Conservation (phyloP, 768 basidiomycete genomes). For the Leucosporidium scottii region DNA sequence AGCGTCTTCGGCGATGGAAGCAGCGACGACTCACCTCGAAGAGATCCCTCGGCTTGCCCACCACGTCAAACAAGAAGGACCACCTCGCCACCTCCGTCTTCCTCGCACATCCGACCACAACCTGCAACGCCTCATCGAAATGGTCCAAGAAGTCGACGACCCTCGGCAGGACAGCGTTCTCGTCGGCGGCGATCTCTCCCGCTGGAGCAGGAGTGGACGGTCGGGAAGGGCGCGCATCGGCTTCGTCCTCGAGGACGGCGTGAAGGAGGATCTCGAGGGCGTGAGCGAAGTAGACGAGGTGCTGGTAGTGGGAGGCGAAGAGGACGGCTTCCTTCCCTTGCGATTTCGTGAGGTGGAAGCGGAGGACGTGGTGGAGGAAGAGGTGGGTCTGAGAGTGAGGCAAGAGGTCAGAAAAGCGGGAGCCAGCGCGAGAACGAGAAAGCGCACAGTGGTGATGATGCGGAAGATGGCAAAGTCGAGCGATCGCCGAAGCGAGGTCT, state of each 20-base stretch:
- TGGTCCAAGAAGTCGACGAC: conserved; percentile 89
- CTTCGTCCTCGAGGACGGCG: conserved; percentile 81
- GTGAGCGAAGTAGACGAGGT: conserved; percentile 86
- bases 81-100: conserved; percentile 92
- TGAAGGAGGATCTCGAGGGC: conserved; percentile 90
- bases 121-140: conserved; percentile 82
- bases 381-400: conserved; percentile 65
- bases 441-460: conserved; percentile 72
- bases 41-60: conserved; percentile 79
- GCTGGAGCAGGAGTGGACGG: background rate
- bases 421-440: background rate
- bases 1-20: background rate
- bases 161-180: conserved; percentile 49
- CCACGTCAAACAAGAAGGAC: conserved; percentile 77
- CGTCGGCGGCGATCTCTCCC: conserved; percentile 7
- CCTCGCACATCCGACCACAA: conserved; percentile 89
- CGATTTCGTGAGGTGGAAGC: conserved; percentile 63
- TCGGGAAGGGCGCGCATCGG: conserved; percentile 35
- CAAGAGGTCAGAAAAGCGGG: background rate
- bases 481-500: conserved; percentile 64
- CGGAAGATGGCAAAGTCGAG: conserved; percentile 86
- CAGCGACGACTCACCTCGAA: conserved; percentile 64
- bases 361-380: conserved; percentile 85
- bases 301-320: conserved; percentile 78
- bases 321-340: conserved; percentile 66